phyloP scores from a whole-genome alignment of 2,329 filamentous ascomycete genomes.

The Arthrobotrys sinensis region DNA sequence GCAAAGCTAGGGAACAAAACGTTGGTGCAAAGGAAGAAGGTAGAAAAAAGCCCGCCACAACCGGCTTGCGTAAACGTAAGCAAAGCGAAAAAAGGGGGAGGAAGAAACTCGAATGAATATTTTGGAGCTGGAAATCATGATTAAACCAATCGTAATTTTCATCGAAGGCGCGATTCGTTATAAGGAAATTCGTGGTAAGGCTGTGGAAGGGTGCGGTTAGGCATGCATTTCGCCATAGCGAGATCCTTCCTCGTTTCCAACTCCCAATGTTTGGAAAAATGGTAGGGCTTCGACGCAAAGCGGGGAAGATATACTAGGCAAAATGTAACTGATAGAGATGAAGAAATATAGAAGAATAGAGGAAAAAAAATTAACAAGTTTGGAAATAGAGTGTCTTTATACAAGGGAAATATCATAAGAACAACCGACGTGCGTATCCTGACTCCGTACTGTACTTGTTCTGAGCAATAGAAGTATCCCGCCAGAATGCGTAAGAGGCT shows the following conservation, averaged over 20 bases:
- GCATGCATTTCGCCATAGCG: neutral
- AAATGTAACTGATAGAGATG: slow-evolving; percentile 6
- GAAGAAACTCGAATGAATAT: neutral
- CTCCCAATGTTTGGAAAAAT: neutral
- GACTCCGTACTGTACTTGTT: slow-evolving; percentile 54
- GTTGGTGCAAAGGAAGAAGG: neutral
- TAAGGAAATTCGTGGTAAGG: slow-evolving; percentile 1
- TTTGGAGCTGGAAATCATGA: neutral
- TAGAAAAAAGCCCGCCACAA: slow-evolving; percentile 15
- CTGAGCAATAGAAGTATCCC: slow-evolving; percentile 35
- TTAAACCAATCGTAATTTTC: neutral
- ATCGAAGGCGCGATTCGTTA: neutral
- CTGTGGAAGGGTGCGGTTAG: neutral
- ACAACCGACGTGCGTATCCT: slow-evolving; percentile 42
- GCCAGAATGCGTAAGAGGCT: slow-evolving; percentile 27
- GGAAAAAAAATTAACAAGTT: neutral
- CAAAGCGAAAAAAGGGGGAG: neutral
- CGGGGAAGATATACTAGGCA: neutral
- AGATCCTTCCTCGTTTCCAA: neutral
- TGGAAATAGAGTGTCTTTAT: slow-evolving; percentile 47
- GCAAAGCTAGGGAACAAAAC: neutral
- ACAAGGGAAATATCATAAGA: slow-evolving; percentile 47
- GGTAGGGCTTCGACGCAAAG: neutral
- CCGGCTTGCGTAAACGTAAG: slow-evolving; percentile 6
- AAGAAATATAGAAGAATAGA: slow-evolving; percentile 19